A percentile compares a stretch with the other conserved stretches of the same genome.
phyloP scores from a whole-genome alignment of 1,139 yeast genomes.

The Geotrichum australiense region DNA sequence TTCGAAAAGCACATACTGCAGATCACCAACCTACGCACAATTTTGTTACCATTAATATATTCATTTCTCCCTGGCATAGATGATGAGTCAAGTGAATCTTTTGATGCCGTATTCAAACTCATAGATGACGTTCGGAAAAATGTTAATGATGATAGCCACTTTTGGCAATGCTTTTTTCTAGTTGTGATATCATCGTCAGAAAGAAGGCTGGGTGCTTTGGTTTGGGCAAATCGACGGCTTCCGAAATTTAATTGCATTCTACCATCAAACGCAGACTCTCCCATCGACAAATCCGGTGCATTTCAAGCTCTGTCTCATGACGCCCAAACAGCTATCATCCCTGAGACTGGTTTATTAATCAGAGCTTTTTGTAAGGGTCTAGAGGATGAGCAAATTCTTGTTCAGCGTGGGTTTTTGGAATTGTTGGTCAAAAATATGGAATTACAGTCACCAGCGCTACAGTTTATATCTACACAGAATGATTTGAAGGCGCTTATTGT shows the following conservation, averaged over 20 bases:
- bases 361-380: slow-evolving; percentile 70
- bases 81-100: slow-evolving; percentile 83
- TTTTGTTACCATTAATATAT: slow-evolving; percentile 63
- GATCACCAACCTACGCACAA: slow-evolving; percentile 46
- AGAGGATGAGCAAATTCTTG: slow-evolving; percentile 54
- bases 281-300: slow-evolving; percentile 16
- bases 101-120: slow-evolving; percentile 50
- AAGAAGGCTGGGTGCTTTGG: slow-evolving; percentile 72
- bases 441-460: slow-evolving; percentile 53
- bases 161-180: slow-evolving; percentile 79
- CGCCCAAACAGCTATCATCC: slow-evolving; percentile 55
- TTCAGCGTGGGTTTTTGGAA: slow-evolving; percentile 87
- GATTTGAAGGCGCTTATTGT: slow-evolving; percentile 56
- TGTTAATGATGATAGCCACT: slow-evolving; percentile 60
- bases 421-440: slow-evolving; percentile 62
- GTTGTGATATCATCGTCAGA: slow-evolving; percentile 74
- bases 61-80: slow-evolving; percentile 83
- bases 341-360: slow-evolving; percentile 72
- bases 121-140: slow-evolving; percentile 55
- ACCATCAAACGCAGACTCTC: slow-evolving; percentile 12
- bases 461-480: slow-evolving; percentile 39
- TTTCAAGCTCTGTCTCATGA: slow-evolving; percentile 40
- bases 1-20: slow-evolving; percentile 51
- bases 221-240: slow-evolving; percentile 61
- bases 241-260: slow-evolving; percentile 45